A percentile compares a stretch with the other conserved stretches of the same genome.
These are phyloP conservation scores for Termitomyces eurrhizus DNA, from an alignment of 768 basidiomycete species.

Conservation along the genomic window DNA sequence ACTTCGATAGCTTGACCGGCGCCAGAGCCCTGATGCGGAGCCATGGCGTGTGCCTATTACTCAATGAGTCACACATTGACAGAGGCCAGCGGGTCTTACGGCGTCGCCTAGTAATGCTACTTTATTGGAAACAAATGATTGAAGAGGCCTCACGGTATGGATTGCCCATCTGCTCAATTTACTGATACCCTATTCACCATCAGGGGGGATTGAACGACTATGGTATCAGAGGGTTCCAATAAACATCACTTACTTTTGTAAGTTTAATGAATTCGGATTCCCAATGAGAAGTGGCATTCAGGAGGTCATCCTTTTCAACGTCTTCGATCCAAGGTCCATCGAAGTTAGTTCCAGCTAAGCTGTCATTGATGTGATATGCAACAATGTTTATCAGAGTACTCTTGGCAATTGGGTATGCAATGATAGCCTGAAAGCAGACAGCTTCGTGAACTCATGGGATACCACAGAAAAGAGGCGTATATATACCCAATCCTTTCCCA, in stretches of 20 bases:
- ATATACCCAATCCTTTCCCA: conserved; percentile 27
- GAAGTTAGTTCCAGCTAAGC: conserved; percentile 24
- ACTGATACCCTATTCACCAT: conserved; percentile 5
- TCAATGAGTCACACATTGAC: neutral
- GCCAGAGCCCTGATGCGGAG: conserved; percentile 43
- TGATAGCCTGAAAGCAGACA: conserved; percentile 27
- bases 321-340: conserved; percentile 28
- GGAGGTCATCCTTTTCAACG: conserved; percentile 25
- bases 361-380: conserved; percentile 25
- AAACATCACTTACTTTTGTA: conserved; percentile 21
- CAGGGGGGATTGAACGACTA: neutral
- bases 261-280: conserved; percentile 31
- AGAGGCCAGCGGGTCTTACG: conserved; percentile 19
- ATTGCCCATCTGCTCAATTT: conserved; percentile 37
- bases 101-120: conserved; percentile 50
- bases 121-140: conserved; percentile 31
- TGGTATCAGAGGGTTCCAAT: neutral
- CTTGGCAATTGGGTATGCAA: conserved; percentile 35
- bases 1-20: conserved; percentile 48
- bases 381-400: conserved; percentile 33
- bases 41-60: conserved; percentile 40
- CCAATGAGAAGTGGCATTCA: conserved; percentile 26
- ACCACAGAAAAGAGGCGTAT: neutral
- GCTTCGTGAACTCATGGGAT: neutral
- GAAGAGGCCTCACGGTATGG: conserved; percentile 35